Percentiles rank a stretch among this genome's conserved stretches.
These are phyloP conservation scores for Pyrus communis DNA, from an alignment of 306 rosid species.

Conservation along the genomic window DNA sequence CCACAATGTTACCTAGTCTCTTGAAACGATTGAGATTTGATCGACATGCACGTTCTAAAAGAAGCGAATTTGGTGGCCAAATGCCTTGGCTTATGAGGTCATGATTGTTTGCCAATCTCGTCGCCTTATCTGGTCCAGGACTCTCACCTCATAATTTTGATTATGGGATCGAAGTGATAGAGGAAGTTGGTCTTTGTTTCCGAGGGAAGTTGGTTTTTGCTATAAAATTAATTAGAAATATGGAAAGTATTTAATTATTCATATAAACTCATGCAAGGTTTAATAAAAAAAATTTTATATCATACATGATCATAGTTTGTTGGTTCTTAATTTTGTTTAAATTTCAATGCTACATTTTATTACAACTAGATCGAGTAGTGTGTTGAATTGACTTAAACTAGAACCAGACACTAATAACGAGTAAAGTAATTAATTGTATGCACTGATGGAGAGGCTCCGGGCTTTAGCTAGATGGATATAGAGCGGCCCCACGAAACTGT, in stretches of 20 bases:
- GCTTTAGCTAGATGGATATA: neutral
- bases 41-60: neutral
- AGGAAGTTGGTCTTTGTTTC: neutral
- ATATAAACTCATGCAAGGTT: neutral
- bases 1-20: neutral
- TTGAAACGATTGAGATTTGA: neutral
- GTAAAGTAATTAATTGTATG: neutral
- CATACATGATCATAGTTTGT: neutral
- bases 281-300: too few relatives aligned
- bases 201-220: neutral
- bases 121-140: neutral
- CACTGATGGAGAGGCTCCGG: neutral
- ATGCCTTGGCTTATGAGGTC: neutral
- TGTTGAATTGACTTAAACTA: neutral
- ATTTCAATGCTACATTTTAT: neutral
- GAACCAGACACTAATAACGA: neutral
- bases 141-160: neutral
- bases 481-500: neutral
- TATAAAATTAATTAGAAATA: too few relatives aligned
- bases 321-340: neutral
- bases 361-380: neutral
- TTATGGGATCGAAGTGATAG: neutral
- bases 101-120: neutral
- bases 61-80: neutral
- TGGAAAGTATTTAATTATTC: neutral